Percentiles rank a stretch among this genome's conserved stretches.
Conservation (phyloP, 495 filamentous ascomycete species). For the Aspergillus saccharolyticus region DNA sequence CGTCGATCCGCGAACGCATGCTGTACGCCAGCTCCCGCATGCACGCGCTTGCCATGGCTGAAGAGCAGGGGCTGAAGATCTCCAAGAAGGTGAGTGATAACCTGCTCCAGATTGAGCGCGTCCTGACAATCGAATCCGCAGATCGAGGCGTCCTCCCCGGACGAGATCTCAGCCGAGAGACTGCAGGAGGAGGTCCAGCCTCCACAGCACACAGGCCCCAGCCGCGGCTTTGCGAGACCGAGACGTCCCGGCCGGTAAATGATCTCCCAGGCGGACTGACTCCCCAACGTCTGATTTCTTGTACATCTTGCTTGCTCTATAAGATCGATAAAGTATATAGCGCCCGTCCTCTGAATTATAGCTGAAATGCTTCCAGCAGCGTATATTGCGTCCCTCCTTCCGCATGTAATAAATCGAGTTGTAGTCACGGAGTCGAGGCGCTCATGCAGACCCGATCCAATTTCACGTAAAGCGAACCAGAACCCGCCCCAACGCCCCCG, state of each 20-base stretch:
- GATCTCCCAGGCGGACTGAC: not conserved
- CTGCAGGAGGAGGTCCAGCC: slow-evolving; percentile 75
- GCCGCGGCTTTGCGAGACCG: slow-evolving; percentile 77
- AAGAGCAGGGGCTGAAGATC: slow-evolving; percentile 64
- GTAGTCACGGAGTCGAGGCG: too few relatives aligned
- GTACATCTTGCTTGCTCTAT: not conserved
- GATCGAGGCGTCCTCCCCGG: slow-evolving; percentile 64
- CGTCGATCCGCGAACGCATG: slow-evolving; percentile 91
- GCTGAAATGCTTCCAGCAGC: too few relatives aligned
- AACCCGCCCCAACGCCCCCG: too few relatives aligned
- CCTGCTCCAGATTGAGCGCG: not conserved
- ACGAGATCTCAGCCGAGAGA: slow-evolving; percentile 68
- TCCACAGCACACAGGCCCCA: slow-evolving; percentile 53
- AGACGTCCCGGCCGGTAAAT: slow-evolving; percentile 70
- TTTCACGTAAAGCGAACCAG: too few relatives aligned
- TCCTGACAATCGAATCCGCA: slow-evolving; percentile 22
- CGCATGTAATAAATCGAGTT: too few relatives aligned
- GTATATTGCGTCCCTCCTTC: too few relatives aligned
- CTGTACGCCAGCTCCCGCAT: slow-evolving; percentile 82
- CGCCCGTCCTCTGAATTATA: not conserved
- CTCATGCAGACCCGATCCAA: too few relatives aligned
- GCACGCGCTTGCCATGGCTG: slow-evolving; percentile 62
- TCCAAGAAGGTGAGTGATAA: slow-evolving; percentile 58
- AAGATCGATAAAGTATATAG: slow-evolving; percentile 1
- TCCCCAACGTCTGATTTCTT: not conserved